These are phyloP conservation scores for Fusarium pseudonygamai DNA, from an alignment of 2,329 filamentous ascomycete genomes.

Conservation along the genomic window DNA sequence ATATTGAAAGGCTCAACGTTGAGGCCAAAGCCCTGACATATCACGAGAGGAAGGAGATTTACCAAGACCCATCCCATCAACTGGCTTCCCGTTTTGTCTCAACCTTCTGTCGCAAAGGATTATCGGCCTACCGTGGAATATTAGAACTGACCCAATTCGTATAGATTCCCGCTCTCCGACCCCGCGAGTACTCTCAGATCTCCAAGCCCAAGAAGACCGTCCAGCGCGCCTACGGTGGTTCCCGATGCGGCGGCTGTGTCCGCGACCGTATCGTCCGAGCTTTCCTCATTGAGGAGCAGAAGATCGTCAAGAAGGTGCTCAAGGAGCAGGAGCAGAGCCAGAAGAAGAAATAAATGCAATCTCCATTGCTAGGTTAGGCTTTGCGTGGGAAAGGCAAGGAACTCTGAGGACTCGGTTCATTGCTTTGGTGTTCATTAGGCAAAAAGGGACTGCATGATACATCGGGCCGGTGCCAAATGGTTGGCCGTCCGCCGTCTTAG, in stretches of 20 bases:
- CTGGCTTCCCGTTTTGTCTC: not conserved
- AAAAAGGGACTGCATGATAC: constrained; percentile 62
- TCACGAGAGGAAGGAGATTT: not conserved
- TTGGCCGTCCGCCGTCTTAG: constrained; percentile 57
- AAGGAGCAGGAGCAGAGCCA: constrained; percentile 90
- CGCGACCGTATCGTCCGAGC: constrained; percentile 97
- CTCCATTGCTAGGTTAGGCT: constrained; percentile 45
- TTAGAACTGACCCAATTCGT: constrained; percentile 26
- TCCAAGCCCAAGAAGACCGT: constrained; percentile 99
- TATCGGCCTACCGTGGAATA: not conserved
- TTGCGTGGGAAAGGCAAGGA: constrained; percentile 49
- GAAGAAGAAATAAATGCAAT: constrained; percentile 73
- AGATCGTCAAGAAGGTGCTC: constrained; percentile 99
- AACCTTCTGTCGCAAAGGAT: constrained; percentile 12
- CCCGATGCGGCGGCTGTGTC: constrained; percentile 98
- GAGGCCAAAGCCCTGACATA: not conserved
- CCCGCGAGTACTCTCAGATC: constrained; percentile 96
- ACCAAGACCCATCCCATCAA: not conserved
- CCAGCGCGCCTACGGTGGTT: constrained; percentile 97
- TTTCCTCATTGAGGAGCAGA: constrained; percentile 99
- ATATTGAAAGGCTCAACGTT: not conserved
- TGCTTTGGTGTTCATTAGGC: constrained; percentile 64
- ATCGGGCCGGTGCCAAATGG: constrained; percentile 49
- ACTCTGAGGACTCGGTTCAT: constrained; percentile 55
- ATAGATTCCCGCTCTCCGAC: constrained; percentile 93